These are phyloP conservation scores for Colletotrichum endophyticum DNA, from an alignment of 2,329 filamentous ascomycete genomes.

Conservation along the genomic window DNA sequence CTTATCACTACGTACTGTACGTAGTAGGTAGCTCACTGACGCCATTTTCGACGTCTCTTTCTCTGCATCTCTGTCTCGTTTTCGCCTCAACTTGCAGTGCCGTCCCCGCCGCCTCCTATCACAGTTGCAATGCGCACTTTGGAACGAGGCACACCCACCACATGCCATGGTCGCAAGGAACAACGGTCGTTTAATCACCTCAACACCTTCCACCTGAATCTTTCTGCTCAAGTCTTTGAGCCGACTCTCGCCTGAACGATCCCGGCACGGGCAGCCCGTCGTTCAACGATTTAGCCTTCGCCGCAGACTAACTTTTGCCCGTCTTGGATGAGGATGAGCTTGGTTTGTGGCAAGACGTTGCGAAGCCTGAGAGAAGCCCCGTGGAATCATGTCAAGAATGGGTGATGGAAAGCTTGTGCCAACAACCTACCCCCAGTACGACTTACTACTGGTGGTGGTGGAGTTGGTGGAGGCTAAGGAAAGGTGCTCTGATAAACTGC, in stretches of 20 bases:
- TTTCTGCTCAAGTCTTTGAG: too few species aligned
- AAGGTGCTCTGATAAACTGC: neutral
- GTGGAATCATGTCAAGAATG: neutral
- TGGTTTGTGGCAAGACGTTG: neutral
- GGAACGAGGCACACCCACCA: neutral
- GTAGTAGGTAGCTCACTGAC: neutral
- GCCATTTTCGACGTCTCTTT: neutral
- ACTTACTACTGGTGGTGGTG: neutral
- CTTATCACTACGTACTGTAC: too few species aligned
- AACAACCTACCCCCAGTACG: too few species aligned
- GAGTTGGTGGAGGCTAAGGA: neutral
- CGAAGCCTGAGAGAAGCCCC: neutral
- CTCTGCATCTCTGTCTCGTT: neutral
- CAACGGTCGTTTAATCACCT: too few species aligned
- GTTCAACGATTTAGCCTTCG: neutral
- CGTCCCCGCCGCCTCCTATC: neutral
- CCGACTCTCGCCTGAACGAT: neutral
- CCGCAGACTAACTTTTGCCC: neutral
- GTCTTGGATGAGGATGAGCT: neutral
- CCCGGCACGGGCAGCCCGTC: neutral
- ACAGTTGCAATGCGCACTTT: neutral
- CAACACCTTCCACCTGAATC: too few species aligned
- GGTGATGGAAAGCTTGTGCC: too few species aligned
- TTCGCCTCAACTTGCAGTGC: neutral
- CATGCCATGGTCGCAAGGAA: too few species aligned